Base-by-base conservation (phyloP, 805 yeast genomes). In the Hanseniaspora pseudoguilliermondii region DNA sequence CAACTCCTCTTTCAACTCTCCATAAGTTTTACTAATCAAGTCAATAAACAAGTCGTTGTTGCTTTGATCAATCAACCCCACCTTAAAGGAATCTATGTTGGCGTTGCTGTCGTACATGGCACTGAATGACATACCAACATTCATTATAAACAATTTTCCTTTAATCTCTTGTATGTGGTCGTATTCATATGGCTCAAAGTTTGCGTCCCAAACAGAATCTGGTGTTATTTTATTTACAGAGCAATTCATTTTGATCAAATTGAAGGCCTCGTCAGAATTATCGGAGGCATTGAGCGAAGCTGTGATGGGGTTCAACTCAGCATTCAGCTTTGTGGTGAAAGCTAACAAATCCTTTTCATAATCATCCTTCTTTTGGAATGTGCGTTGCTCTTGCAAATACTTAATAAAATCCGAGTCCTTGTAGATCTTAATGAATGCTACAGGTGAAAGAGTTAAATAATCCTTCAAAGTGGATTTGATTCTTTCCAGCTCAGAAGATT, bases 401-500 rank as follows among this genome's bases (percentile, higher is more conserved):
- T 34, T 46, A 2, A 29, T 23, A 44, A 51, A 51, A n/a, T 51
- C 40, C 8, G 39, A 13, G 13, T 51, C 55, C 29, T 42, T 43
- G 32, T 51, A 51, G 16, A 51, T n/a, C 16, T 23, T 20, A 32
- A 44, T n/a, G 20, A 51, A 44, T 6, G 49, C 38, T 15, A 16
- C 25, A 16, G 55, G 55, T 18, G 39, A 36, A 34, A 44, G 21
- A 5, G 55, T 51, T 18, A 51, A 18, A 25, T 51, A 51, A 7
- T 43, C 49, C 27, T 21, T 51, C 20, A 51, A 36, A 25, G 55
- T 27, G n/a, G 36, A 43, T 8, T 44, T 51, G 3, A 51, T 23
- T 11, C 15, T 18, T 20, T 43, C 47, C 8, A 20, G 7, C 13
- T 51, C 49, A n/a, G 18, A 10, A 10, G 35, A 23, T 2, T 35